Percentiles rank a stretch among this genome's conserved stretches.
Evolutionary conservation across 2,329 filamentous ascomycete species (phyloP).

Genomic region (Trichoderma sp.): DNA sequence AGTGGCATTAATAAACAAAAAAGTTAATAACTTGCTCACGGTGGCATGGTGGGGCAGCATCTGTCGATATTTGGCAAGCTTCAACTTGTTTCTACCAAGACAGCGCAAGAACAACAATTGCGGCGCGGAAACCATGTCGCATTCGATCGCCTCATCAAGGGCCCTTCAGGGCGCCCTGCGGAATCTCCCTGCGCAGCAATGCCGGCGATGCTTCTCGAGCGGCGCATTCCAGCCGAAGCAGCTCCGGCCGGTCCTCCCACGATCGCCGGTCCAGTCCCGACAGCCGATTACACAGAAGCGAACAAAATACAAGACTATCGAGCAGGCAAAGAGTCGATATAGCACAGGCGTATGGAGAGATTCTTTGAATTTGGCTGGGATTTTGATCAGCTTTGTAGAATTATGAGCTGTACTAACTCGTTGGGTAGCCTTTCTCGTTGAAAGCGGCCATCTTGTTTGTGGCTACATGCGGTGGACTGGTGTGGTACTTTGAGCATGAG

Average conservation of each 20-base stretch:
- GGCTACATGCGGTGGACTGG: constrained; percentile 69
- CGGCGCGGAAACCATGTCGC: constrained; percentile 38
- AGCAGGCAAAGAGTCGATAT: constrained; percentile 58
- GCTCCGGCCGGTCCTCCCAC: constrained; percentile 35
- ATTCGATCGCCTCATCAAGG: constrained; percentile 36
- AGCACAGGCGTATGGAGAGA: constrained; percentile 48
- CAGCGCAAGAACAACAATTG: not conserved
- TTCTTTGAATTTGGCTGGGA: not conserved
- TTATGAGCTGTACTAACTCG: not conserved
- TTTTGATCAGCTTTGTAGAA: not conserved
- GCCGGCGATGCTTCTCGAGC: constrained; percentile 44
- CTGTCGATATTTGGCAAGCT: constrained; percentile 13
- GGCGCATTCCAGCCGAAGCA: constrained; percentile 36
- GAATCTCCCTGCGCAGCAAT: constrained; percentile 37
- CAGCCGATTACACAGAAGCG: constrained; percentile 40
- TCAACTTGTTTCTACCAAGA: not conserved
- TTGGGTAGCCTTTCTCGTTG: constrained; percentile 80
- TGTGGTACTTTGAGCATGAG: constrained; percentile 90
- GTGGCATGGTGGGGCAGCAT: constrained; percentile 12
- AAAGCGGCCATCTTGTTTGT: constrained; percentile 87
- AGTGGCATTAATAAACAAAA: not conserved
- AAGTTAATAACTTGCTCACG: not conserved
- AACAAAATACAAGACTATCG: constrained; percentile 52
- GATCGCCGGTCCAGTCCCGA: constrained; percentile 33
- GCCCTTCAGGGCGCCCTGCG: constrained; percentile 36